Evolutionary conservation across 2,329 filamentous ascomycete genomes (phyloP), one percentile per base, ranked within the genome.

Genomic region (Colletotrichum noveboracense): DNA sequence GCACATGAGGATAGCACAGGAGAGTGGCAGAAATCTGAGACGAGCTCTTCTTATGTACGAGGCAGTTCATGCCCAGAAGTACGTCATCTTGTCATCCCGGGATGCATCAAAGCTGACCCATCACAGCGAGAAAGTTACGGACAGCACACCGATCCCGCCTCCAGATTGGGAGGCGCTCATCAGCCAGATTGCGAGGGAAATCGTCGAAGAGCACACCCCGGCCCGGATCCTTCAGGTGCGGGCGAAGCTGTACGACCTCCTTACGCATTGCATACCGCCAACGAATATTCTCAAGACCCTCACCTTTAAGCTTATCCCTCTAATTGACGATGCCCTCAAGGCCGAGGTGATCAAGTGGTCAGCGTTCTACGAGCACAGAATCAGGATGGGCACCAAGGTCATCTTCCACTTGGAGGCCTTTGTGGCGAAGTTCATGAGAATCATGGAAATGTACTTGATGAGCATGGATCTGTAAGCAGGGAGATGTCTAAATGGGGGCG

Each of bases 371-470:
- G 97, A 99, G 85, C 97, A 99, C 84, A 91, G 97, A 76, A 95
- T 98, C 85, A 95, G 95, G 83, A 94, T 94, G 79, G 97, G 97
- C 67, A 96, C 91, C 75, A 99, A 99, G 89, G 94, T 98, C 74
- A 98, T 99, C 77, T 99, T 99, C 85, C 97, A 99, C 82, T 88
- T 99, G 6, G 97, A 99, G 86, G 97, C 97, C 5, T 99, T 99
- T 85, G 97, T 99, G 74, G 96, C 96, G 74, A 98, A 98, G 87
- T 98, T 98, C 84, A 98, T 99, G 96, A 92, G 96, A 80, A 92
- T 98, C 79, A 91, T 96, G 78, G 97, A 99, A 88, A 96, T 96
- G 92, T 97, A 92, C 82, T 85, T 93, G 73, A 96, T 98, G 94
- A 95, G 93, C 78, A 96, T 97, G 93, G 94, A 96, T 70, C 87